A percentile compares a stretch with the other conserved stretches of the same genome.
phyloP scores from a whole-genome alignment of 2,329 filamentous ascomycete genomes.

The Xylaria sp. region DNA sequence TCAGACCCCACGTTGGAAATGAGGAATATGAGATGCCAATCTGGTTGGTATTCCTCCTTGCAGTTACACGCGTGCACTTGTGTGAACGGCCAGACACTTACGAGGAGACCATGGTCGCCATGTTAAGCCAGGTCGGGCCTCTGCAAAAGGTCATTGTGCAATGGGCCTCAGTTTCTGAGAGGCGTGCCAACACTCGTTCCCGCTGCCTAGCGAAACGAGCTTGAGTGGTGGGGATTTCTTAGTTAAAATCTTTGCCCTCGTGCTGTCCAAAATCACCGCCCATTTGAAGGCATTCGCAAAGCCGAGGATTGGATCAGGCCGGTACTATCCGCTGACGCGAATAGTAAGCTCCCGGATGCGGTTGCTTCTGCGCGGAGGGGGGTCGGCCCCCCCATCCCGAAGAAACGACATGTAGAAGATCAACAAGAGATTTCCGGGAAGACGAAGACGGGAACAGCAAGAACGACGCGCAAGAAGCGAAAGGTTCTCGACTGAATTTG shows the following conservation, averaged over 20 bases:
- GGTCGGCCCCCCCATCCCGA: background rate
- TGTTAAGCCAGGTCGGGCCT: background rate
- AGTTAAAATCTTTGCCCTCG: slow-evolving; percentile 1
- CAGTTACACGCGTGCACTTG: background rate
- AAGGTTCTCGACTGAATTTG: too few species aligned
- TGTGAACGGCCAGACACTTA: slow-evolving; percentile 1
- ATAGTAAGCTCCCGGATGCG: background rate
- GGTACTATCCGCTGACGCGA: slow-evolving; percentile 1
- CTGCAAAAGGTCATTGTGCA: background rate
- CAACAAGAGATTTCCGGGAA: background rate
- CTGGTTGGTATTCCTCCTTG: slow-evolving; percentile 1
- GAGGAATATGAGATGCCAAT: background rate
- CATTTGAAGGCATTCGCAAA: background rate
- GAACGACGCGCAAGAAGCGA: too few species aligned
- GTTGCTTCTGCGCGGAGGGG: background rate
- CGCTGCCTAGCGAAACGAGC: background rate
- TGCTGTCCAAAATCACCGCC: slow-evolving; percentile 2
- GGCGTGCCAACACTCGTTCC: background rate
- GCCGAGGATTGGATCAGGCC: slow-evolving; percentile 3
- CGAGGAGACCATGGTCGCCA: slow-evolving; percentile 9
- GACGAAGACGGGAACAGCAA: background rate
- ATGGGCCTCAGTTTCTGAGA: background rate
- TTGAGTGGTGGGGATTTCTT: slow-evolving; percentile 1
- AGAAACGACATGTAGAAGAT: background rate
- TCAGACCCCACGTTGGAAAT: background rate